These are phyloP conservation scores for Pisolithus tinctorius DNA, from an alignment of 768 basidiomycete genomes.

Conservation along the genomic window DNA sequence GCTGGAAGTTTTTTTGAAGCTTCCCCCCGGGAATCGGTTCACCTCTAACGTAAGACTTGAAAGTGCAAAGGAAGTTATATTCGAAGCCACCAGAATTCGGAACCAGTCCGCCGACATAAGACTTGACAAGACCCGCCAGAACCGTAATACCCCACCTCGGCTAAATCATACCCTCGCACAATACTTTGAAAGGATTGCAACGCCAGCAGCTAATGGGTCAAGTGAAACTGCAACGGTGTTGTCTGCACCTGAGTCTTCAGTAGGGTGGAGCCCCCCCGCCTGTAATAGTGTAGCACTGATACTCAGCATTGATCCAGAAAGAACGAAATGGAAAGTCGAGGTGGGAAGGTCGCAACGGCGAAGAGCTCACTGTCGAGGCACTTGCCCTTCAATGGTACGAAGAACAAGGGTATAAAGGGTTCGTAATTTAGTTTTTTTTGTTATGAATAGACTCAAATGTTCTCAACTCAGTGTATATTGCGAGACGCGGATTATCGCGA, in stretches of 20 bases:
- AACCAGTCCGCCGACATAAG: conserved; percentile 19
- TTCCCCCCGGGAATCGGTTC: conserved; percentile 51
- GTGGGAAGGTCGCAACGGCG: conserved; percentile 66
- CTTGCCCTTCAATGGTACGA: conserved; percentile 81
- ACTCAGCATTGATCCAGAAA: conserved; percentile 15
- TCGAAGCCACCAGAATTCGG: conserved; percentile 37
- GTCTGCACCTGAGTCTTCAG: conserved; percentile 7
- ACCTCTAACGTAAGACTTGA: conserved; percentile 36
- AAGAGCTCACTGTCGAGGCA: conserved; percentile 72
- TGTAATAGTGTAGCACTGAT: background rate
- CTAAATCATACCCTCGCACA: conserved; percentile 17
- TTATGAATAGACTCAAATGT: conserved; percentile 1
- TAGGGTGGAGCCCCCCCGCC: conserved; percentile 4
- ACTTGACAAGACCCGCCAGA: conserved; percentile 29
- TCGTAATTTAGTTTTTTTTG: conserved; percentile 16
- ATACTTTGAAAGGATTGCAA: conserved; percentile 14
- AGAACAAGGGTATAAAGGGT: conserved; percentile 79
- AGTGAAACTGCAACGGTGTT: background rate
- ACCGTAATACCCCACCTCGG: conserved; percentile 14
- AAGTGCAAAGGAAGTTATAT: conserved; percentile 30
- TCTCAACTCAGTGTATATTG: conserved; percentile 65
- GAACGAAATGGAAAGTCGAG: conserved; percentile 51
- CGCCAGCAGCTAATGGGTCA: conserved; percentile 8
- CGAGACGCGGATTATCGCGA: conserved; percentile 76
- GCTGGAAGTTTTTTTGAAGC: conserved; percentile 66